Conservation (phyloP, 768 basidiomycete species). For the Hemileccinum rubropunctum region DNA sequence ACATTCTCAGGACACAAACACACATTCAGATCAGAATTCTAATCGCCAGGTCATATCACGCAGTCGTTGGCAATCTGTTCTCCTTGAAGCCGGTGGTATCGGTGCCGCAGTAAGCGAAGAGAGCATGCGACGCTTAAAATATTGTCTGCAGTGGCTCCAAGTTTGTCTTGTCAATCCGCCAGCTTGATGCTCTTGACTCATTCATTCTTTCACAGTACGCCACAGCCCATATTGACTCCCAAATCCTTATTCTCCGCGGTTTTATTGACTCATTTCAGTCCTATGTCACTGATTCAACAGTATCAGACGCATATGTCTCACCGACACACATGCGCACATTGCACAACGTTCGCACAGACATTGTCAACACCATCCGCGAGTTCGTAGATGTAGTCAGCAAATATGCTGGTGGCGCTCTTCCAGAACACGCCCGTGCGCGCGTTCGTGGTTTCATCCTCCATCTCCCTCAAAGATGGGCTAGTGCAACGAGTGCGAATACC, state of each 20-base stretch:
- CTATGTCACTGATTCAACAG: conserved; percentile 21
- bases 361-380: conserved; percentile 86
- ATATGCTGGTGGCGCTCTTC: conserved; percentile 83
- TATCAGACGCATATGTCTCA: conserved; percentile 36
- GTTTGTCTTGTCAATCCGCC: conserved; percentile 38
- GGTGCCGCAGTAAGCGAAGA: conserved; percentile 89
- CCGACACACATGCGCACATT: conserved; percentile 64
- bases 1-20: conserved; percentile 11
- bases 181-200: background rate
- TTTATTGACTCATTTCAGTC: conserved; percentile 72
- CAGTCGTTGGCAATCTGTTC: conserved; percentile 82
- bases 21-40: conserved; percentile 20
- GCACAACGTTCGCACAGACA: conserved; percentile 69
- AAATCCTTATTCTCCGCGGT: conserved; percentile 79
- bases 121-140: conserved; percentile 81
- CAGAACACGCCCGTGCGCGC: conserved; percentile 73
- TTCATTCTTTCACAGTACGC: conserved; percentile 59
- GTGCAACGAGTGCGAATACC: conserved; percentile 30
- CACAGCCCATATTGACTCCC: conserved; percentile 81
- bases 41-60: conserved; percentile 60
- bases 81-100: conserved; percentile 84
- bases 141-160: conserved; percentile 87
- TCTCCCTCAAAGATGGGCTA: conserved; percentile 81
- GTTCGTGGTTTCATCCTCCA: conserved; percentile 77
- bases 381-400: conserved; percentile 85